These are phyloP conservation scores for Phytopythium kandeliae DNA, from an alignment of 352 stramenopile species.

Conservation along the genomic window DNA sequence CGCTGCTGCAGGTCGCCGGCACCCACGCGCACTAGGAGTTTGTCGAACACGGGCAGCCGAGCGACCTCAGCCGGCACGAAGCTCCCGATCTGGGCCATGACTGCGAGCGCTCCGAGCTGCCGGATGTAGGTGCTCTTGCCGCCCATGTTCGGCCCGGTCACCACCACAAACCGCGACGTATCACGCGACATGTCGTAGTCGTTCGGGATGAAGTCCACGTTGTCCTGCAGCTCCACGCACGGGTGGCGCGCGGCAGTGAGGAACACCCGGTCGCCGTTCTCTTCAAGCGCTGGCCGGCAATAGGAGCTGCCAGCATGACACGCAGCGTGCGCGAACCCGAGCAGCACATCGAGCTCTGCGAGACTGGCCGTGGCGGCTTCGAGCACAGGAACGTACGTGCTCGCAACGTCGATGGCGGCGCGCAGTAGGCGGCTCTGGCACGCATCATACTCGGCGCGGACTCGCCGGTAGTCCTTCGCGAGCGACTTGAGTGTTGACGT, in stretches of 20 bases:
- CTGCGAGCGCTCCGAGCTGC: constrained; percentile 91
- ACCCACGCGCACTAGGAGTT: constrained; percentile 95
- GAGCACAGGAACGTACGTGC: constrained; percentile 95
- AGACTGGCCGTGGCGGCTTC: constrained; percentile 87
- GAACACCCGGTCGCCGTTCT: constrained; percentile 54
- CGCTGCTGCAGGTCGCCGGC: constrained; percentile 96
- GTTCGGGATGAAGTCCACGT: constrained; percentile 97
- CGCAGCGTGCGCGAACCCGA: constrained; percentile 92
- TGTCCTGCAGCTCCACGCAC: constrained; percentile 97
- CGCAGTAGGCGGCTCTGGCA: constrained; percentile 88
- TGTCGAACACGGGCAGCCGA: constrained; percentile 93
- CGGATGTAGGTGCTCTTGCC: constrained; percentile 99
- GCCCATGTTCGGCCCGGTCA: constrained; percentile 99
- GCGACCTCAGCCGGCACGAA: constrained; percentile 94
- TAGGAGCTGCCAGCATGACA: constrained; percentile 87
- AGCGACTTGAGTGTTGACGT: constrained; percentile 89
- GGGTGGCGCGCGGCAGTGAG: constrained; percentile 92
- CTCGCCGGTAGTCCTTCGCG: constrained; percentile 75
- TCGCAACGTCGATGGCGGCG: constrained; percentile 92
- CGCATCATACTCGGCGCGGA: constrained; percentile 90
- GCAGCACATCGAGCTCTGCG: constrained; percentile 93
- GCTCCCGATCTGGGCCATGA: constrained; percentile 96
- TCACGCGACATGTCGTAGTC: constrained; percentile 89
- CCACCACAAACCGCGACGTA: constrained; percentile 89
- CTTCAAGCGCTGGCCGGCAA: constrained; percentile 51